phyloP scores from a whole-genome alignment of 169 alveolate species.

The Cryptosporidium xiaoi region DNA sequence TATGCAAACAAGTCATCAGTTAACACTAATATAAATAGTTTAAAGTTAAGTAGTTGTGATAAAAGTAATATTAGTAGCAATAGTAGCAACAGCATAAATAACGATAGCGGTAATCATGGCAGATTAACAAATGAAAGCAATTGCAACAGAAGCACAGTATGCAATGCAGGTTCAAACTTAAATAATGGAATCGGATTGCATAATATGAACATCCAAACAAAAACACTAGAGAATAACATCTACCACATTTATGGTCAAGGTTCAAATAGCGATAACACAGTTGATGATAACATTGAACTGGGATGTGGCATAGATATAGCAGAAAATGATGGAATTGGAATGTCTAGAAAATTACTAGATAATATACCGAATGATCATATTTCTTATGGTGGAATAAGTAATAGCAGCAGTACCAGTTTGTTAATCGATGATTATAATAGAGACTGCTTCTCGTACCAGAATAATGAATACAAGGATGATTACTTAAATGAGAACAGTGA shows the following conservation, averaged over 20 bases:
- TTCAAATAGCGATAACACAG: background rate
- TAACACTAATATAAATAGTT: slow-evolving; percentile 1
- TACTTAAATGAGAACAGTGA: slow-evolving; percentile 22
- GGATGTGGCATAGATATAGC: background rate
- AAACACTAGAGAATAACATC: background rate
- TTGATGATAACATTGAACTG: background rate
- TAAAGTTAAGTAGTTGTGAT: slow-evolving; percentile 16
- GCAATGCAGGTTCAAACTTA: background rate
- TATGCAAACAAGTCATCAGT: slow-evolving; percentile 65
- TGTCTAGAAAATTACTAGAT: slow-evolving; percentile 6
- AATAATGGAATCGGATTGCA: background rate
- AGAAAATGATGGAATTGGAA: background rate
- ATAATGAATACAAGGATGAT: slow-evolving; percentile 4
- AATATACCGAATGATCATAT: slow-evolving; percentile 7
- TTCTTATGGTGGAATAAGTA: background rate
- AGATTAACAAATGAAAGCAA: background rate
- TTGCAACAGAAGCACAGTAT: background rate
- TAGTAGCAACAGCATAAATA: background rate
- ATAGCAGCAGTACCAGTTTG: background rate
- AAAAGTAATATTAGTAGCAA: background rate
- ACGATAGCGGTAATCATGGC: background rate
- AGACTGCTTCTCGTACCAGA: slow-evolving; percentile 10
- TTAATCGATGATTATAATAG: slow-evolving; percentile 29
- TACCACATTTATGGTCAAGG: background rate
- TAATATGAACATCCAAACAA: background rate